Conservation (phyloP, 2,329 filamentous ascomycete genomes). For the Berkeleyomyces basicola region DNA sequence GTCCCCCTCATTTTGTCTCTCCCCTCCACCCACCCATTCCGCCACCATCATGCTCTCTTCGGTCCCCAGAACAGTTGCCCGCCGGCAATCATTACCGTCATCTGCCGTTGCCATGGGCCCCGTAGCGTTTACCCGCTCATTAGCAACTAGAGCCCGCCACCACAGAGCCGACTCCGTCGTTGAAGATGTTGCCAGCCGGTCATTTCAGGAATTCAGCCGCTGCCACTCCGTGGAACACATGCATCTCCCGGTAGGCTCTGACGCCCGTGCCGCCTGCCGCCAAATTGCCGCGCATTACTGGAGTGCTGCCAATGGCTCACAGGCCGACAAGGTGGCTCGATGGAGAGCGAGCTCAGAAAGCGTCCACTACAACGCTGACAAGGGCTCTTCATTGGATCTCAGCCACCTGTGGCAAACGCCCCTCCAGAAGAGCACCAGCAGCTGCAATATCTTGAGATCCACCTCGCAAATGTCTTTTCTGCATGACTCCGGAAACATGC, state of each 20-base stretch:
- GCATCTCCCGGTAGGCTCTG: slow-evolving; percentile 12
- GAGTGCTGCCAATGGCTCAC: slow-evolving; percentile 11
- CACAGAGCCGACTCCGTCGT: slow-evolving; percentile 6
- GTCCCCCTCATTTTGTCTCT: background rate
- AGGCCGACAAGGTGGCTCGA: slow-evolving; percentile 10
- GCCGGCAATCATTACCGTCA: slow-evolving; percentile 12
- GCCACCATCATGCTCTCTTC: slow-evolving; percentile 8
- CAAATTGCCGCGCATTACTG: slow-evolving; percentile 14
- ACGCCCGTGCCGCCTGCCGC: slow-evolving; percentile 10
- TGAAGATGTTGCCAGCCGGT: background rate
- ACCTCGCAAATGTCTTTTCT: slow-evolving; percentile 12
- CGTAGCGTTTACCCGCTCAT: slow-evolving; percentile 6
- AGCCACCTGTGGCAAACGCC: slow-evolving; percentile 12
- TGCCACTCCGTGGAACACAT: slow-evolving; percentile 10
- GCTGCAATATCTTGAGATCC: slow-evolving; percentile 5
- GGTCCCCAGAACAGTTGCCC: slow-evolving; percentile 9
- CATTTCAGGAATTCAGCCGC: background rate
- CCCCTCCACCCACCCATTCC: background rate
- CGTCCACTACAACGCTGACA: slow-evolving; percentile 9
- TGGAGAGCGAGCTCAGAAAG: slow-evolving; percentile 13
- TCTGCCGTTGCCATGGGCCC: slow-evolving; percentile 9
- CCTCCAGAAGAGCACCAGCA: slow-evolving; percentile 11
- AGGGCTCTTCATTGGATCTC: slow-evolving; percentile 5
- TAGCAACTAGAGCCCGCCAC: slow-evolving; percentile 11
- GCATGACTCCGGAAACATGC: background rate